Conservation (phyloP, 345 rosid genomes). For the Reutealis trisperma region DNA sequence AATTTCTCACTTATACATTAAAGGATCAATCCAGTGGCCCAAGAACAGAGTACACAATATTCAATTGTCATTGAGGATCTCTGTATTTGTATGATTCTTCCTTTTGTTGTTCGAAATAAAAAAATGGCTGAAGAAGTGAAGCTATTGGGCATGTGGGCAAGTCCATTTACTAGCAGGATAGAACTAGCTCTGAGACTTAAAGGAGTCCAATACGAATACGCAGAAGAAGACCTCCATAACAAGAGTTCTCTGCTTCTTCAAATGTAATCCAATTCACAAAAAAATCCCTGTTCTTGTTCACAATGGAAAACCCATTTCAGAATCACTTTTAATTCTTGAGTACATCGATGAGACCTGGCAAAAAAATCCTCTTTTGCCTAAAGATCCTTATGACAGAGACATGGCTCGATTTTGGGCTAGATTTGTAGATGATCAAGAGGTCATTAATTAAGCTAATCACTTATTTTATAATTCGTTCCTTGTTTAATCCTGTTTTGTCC, state of each 20-base stretch:
- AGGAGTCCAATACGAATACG: not conserved
- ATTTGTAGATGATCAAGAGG: constrained; percentile 13
- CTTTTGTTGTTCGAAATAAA: too few species aligned
- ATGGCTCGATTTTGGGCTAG: constrained; percentile 26
- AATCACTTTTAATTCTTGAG: constrained; percentile 7
- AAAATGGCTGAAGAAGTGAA: constrained; percentile 13
- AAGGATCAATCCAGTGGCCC: constrained; percentile 11
- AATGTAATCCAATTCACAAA: not conserved
- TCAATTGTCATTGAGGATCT: too few species aligned
- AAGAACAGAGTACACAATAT: too few species aligned
- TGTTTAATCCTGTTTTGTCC: too few species aligned
- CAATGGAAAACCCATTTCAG: constrained; percentile 3
- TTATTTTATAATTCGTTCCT: too few species aligned
- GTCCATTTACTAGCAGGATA: not conserved
- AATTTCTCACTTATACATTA: not conserved
- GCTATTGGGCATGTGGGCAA: not conserved
- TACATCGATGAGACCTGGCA: constrained; percentile 9
- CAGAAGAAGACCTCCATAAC: not conserved
- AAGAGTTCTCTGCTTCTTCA: constrained; percentile 11
- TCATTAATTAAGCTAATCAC: not conserved
- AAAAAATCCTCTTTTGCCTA: constrained; percentile 19
- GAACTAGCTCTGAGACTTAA: not conserved
- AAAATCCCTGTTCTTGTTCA: constrained; percentile 6
- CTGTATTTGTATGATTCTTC: too few species aligned
- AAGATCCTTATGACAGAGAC: constrained; percentile 7